Conservation (phyloP, 345 rosid species). For the Sonneratia caseolaris region DNA sequence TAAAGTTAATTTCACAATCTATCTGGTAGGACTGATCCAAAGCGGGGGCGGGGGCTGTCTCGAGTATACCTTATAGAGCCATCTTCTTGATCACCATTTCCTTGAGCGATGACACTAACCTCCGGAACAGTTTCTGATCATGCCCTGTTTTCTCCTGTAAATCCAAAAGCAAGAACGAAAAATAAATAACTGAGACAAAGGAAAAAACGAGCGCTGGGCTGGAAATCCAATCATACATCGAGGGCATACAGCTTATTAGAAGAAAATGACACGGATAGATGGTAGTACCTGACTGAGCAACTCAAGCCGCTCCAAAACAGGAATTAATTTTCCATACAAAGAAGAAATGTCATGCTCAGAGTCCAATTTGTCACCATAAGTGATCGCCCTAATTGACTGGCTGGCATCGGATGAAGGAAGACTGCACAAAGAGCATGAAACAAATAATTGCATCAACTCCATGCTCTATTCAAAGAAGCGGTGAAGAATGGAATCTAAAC, state of each 20-base stretch:
- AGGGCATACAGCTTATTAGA: not conserved
- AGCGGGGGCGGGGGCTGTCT: not conserved
- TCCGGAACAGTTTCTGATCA: slow-evolving; percentile 64
- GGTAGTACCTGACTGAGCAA: slow-evolving; percentile 64
- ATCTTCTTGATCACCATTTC: slow-evolving; percentile 59
- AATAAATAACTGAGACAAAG: not conserved
- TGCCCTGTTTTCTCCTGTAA: slow-evolving; percentile 73
- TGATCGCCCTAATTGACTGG: slow-evolving; percentile 22
- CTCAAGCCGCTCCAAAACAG: slow-evolving; percentile 71
- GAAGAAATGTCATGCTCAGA: slow-evolving; percentile 29
- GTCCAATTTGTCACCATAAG: slow-evolving; percentile 35
- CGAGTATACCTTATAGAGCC: slow-evolving; percentile 1
- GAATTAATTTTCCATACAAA: slow-evolving; percentile 51
- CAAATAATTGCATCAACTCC: not conserved
- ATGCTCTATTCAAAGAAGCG: too few relatives aligned
- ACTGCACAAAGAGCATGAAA: slow-evolving; percentile 25
- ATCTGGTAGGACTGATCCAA: slow-evolving; percentile 25
- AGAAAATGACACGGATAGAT: slow-evolving; percentile 3
- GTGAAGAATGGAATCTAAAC: too few relatives aligned
- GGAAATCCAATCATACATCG: not conserved
- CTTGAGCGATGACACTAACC: slow-evolving; percentile 66
- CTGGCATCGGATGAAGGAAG: slow-evolving; percentile 24
- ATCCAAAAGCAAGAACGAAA: slow-evolving; percentile 5
- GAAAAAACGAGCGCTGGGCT: not conserved
- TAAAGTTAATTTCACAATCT: not conserved